Evolutionary conservation across 352 stramenopile species (phyloP), one percentile per base, ranked within the genome.

Genomic region (Globisporangium okanoganense): DNA sequence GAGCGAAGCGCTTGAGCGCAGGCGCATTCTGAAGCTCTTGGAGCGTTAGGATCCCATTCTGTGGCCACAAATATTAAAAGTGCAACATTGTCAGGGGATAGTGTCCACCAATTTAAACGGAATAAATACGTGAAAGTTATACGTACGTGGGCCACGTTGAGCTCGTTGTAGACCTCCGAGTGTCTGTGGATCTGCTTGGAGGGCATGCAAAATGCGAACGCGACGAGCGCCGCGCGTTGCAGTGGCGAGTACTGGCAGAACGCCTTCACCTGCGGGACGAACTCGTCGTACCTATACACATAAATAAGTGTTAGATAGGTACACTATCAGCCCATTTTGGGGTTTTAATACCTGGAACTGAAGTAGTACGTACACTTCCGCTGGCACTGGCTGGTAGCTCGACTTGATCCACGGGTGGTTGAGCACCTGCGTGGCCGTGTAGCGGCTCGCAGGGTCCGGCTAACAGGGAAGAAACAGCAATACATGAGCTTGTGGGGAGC

Each of bases 371-470:
- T 75, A 82, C 65, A 88, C 71, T 59, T 75, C 64, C 5, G 70
- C 48, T 4, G 69, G 57, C 33, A 88, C 75, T 0, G 62, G 51
- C 24, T 73, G 38, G 49, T 74, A 68, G 1, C 70, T 70, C 3
- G 73, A 88, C 54, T 88, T 88, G 56, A 92, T 84, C 84, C 84
- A 94, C 36, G 82, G 75, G 29, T 92, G 78, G 3, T 69, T 62
- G 5, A 94, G 76, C 20, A 92, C 69, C 58, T 94, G 76, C 0
- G 74, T 71, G 20, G 84, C 80, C 0, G 80, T 87, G 62, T 82
- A 92, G 2, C 84, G 79, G 20, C 67, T 57, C 27, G 70, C 59
- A 1, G 82, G 58, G 47, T 82, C 78, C 3, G 67, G 64, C 84
- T 93, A 41, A 62, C 12, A 48, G 14, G 13, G 44, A 40, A 3